These are phyloP conservation scores for Pythium aquatile DNA, from an alignment of 352 stramenopile genomes.

Conservation along the genomic window DNA sequence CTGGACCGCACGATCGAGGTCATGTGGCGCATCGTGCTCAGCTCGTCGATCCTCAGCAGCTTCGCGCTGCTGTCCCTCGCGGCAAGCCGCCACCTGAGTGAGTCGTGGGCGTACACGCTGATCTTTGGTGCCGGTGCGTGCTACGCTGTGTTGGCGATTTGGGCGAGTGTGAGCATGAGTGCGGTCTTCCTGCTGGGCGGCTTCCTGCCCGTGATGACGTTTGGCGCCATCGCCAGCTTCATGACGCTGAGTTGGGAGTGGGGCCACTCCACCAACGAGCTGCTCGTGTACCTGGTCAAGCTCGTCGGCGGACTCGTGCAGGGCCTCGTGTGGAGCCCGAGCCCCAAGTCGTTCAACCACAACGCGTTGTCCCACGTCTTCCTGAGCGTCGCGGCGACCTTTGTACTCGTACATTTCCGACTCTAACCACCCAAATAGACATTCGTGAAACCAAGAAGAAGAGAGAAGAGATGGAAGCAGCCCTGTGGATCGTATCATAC, in stretches of 20 bases:
- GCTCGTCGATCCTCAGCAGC: constrained; percentile 82
- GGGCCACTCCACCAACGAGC: constrained; percentile 75
- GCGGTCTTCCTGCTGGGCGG: constrained; percentile 78
- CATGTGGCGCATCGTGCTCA: constrained; percentile 81
- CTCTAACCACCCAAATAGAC: constrained; percentile 38
- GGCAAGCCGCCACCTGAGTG: constrained; percentile 69
- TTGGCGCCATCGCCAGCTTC: constrained; percentile 67
- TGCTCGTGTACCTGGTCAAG: constrained; percentile 82
- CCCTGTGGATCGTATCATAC: neutral
- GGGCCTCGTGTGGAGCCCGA: constrained; percentile 76
- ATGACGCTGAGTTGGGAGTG: constrained; percentile 82
- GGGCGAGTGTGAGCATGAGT: constrained; percentile 83
- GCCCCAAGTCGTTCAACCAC: constrained; percentile 87
- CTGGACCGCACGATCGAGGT: constrained; percentile 74
- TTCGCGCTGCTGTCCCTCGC: constrained; percentile 80
- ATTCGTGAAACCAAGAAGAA: constrained; percentile 1
- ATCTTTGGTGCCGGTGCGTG: constrained; percentile 61
- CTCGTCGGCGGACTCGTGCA: constrained; percentile 77
- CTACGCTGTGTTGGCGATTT: constrained; percentile 74
- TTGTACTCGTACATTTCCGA: constrained; percentile 83
- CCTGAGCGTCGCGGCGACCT: constrained; percentile 75
- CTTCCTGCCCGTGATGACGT: constrained; percentile 81
- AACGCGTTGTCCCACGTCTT: constrained; percentile 87
- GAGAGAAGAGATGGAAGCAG: neutral
- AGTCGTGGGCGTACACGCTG: constrained; percentile 73